Percentiles rank a stretch among this genome's conserved stretches.
Evolutionary conservation across 163 green algal species (phyloP).

Genomic region (Chlamydomonas reinhardtii): DNA sequence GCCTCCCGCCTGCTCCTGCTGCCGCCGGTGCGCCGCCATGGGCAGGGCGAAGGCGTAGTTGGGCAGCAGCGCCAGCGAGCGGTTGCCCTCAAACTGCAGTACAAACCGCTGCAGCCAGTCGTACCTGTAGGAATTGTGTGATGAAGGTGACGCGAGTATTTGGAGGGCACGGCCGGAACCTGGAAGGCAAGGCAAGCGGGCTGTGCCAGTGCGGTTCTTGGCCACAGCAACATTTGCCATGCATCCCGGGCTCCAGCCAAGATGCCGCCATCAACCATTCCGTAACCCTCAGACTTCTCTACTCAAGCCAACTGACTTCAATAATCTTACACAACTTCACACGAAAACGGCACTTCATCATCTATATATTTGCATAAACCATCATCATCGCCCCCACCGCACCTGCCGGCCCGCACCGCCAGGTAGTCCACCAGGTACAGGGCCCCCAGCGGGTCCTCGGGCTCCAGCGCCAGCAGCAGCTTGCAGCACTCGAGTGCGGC

Average conservation of each 20-base stretch:
- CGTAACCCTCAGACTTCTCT: too few relatives aligned
- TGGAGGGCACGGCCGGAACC: too few relatives aligned
- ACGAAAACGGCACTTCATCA: too few relatives aligned
- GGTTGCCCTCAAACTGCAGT: conserved; percentile 65
- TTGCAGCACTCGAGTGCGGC: conserved; percentile 94
- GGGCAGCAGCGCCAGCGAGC: conserved; percentile 80
- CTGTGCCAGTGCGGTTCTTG: too few relatives aligned
- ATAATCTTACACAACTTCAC: too few relatives aligned
- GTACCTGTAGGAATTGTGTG: conserved; percentile 35
- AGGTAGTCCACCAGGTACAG: conserved; percentile 92
- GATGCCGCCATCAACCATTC: too few relatives aligned
- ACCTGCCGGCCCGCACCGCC: conserved; percentile 78
- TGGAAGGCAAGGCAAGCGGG: too few relatives aligned
- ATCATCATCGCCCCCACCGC: neutral
- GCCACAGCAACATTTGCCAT: too few relatives aligned
- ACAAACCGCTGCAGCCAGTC: conserved; percentile 76
- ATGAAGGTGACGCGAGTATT: too few relatives aligned
- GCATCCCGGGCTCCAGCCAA: too few relatives aligned
- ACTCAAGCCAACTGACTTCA: too few relatives aligned
- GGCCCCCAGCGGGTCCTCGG: conserved; percentile 86
- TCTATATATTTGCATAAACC: too few relatives aligned
- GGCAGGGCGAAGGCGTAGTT: conserved; percentile 86
- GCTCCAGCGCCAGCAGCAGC: conserved; percentile 91
- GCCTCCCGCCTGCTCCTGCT: conserved; percentile 38
- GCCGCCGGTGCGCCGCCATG: conserved; percentile 66